phyloP scores from a whole-genome alignment of 352 stramenopile genomes.

The Phytophthora syringae region DNA sequence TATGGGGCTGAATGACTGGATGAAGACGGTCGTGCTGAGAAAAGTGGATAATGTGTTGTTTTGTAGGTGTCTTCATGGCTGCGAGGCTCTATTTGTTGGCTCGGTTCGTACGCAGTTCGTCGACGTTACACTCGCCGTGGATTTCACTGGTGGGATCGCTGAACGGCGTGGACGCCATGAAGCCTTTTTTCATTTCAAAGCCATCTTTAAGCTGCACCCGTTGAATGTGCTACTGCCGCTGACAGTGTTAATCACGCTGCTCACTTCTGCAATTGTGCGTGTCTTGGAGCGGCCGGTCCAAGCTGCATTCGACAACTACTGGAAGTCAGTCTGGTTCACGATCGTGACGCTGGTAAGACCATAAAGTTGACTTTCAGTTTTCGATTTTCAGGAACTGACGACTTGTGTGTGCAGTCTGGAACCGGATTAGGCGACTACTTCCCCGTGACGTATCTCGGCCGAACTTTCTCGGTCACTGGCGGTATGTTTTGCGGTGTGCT shows the following conservation, averaged over 20 bases:
- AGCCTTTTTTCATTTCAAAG: slow-evolving; percentile 83
- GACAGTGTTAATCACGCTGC: slow-evolving; percentile 58
- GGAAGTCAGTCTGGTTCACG: slow-evolving; percentile 75
- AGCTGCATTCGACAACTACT: slow-evolving; percentile 69
- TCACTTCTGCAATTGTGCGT: slow-evolving; percentile 76
- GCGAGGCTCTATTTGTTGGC: slow-evolving; percentile 68
- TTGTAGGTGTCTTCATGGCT: slow-evolving; percentile 71
- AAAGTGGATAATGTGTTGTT: not conserved
- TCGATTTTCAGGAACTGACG: not conserved
- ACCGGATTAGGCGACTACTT: slow-evolving; percentile 80
- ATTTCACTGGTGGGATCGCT: slow-evolving; percentile 73
- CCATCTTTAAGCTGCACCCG: slow-evolving; percentile 75
- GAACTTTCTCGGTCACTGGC: slow-evolving; percentile 59
- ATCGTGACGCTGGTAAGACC: slow-evolving; percentile 68
- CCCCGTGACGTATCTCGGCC: slow-evolving; percentile 70
- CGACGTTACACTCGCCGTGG: slow-evolving; percentile 77
- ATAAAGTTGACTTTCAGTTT: not conserved
- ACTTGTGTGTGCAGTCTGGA: slow-evolving; percentile 46
- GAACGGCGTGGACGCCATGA: slow-evolving; percentile 81
- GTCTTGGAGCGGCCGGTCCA: slow-evolving; percentile 75
- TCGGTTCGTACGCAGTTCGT: slow-evolving; percentile 74
- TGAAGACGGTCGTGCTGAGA: not conserved
- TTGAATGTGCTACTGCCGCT: slow-evolving; percentile 67
- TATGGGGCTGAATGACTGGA: not conserved
- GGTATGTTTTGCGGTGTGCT: slow-evolving; percentile 78